Conservation (phyloP, 495 filamentous ascomycete genomes). For the Xylaria longipes region DNA sequence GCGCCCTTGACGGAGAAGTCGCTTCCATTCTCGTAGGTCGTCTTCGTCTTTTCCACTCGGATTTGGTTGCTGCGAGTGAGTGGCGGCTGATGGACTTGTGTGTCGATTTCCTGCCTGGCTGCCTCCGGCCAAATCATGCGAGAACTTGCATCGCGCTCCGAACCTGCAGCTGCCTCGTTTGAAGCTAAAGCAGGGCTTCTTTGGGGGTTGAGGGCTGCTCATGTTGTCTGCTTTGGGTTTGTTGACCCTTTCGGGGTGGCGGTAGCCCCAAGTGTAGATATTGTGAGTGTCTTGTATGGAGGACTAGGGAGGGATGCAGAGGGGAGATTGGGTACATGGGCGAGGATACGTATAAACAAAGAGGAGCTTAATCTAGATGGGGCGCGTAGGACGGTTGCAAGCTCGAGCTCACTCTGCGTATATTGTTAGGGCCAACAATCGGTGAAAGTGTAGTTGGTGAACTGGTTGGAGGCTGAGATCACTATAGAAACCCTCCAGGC, state of each 20-base stretch:
- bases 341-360: background rate
- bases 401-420: background rate
- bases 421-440: background rate
- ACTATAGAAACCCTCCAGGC: background rate
- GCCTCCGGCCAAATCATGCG: slow-evolving; percentile 23
- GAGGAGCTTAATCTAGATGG: background rate
- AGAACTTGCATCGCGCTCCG: slow-evolving; percentile 32
- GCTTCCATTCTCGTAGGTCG: slow-evolving; percentile 39
- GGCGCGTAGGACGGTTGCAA: background rate
- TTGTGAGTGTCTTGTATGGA: background rate
- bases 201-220: background rate
- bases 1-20: slow-evolving; percentile 31
- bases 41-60: slow-evolving; percentile 21
- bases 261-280: background rate
- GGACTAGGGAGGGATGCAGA: background rate
- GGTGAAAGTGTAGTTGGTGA: background rate
- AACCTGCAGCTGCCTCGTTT: slow-evolving; percentile 29
- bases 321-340: background rate
- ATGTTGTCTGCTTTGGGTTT: background rate
- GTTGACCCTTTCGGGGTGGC: background rate
- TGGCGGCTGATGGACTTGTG: background rate
- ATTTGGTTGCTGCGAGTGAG: slow-evolving; percentile 15
- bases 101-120: background rate
- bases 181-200: background rate
- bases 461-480: background rate